A percentile compares a stretch with the other conserved stretches of the same genome.
These are phyloP conservation scores for Stachybotrys chartarum DNA, from an alignment of 2,329 filamentous ascomycete species.

Conservation along the genomic window DNA sequence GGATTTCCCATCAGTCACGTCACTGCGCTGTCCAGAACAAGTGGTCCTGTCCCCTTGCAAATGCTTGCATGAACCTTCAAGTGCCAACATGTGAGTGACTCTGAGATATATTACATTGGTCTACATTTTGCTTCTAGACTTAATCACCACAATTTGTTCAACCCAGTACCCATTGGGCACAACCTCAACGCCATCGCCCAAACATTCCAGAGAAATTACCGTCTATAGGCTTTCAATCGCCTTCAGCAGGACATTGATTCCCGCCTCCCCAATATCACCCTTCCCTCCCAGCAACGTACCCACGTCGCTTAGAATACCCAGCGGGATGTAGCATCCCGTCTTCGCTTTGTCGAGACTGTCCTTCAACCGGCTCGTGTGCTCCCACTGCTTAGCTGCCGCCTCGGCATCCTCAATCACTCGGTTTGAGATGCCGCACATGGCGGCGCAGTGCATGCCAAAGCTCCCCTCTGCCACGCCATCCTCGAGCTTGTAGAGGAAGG, in stretches of 20 bases:
- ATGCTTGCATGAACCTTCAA: background rate
- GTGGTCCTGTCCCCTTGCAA: background rate
- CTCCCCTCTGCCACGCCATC: slow-evolving; percentile 90
- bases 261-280: slow-evolving; percentile 39
- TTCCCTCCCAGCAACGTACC: slow-evolving; percentile 63
- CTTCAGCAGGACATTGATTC: slow-evolving; percentile 51
- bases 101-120: too few species aligned
- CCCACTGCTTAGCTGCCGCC: slow-evolving; percentile 83
- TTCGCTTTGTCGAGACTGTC: slow-evolving; percentile 79
- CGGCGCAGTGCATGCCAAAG: slow-evolving; percentile 98
- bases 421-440: slow-evolving; percentile 89
- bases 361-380: slow-evolving; percentile 85
- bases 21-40: background rate
- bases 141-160: too few species aligned
- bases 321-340: slow-evolving; percentile 71
- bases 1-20: background rate
- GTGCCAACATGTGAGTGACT: background rate
- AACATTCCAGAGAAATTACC: background rate
- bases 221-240: slow-evolving; percentile 52
- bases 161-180: background rate
- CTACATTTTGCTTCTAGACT: too few species aligned
- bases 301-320: slow-evolving; percentile 84
- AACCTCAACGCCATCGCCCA: background rate
- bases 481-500: slow-evolving; percentile 92
- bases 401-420: slow-evolving; percentile 83